Base-by-base conservation (phyloP, 495 filamentous ascomycete species). In the Xylaria bambusicola region DNA sequence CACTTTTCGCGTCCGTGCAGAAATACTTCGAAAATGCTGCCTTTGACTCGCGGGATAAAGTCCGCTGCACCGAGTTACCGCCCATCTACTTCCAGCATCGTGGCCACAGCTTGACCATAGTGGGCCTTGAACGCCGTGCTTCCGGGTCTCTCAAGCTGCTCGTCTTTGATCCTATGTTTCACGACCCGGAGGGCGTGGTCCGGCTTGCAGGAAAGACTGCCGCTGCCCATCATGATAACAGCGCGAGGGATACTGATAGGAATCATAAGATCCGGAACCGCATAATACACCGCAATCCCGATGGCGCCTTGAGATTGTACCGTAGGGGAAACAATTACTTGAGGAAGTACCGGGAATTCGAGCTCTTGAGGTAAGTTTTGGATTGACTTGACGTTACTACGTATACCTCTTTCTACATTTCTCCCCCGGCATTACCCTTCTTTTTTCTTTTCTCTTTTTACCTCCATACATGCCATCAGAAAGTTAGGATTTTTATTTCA, bases 41-140 rank as follows among this genome's bases (percentile, higher is more conserved):
- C 12, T 81, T 74, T 23, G 62, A 69, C 3, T 63, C 62, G 3
- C 58, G 55, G 15, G 68, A 73, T 15, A 90, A 85, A 66, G 80
- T 96, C 21, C 76, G 83, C 40, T 72, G 73, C 44, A 97, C 94
- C 8, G 72, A 77, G 21, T 71, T 91, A 2, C 86, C 94, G 20
- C 92, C 94, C 1, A 84, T 98, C 45, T 97, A 97, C 69, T 89
- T 97, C 62, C 94, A 98, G 71, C 90, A 95, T 63, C 81, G 83
- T 52, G 93, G 93, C 6, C 94, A 98, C 66, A 97, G 92, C 4
- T 80, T 97, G 75, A 97, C 93, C 1, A 92, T 98, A 41, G 79
- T 98, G 52, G 94, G 94, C 0, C 80, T 96, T 36, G 93, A 97
- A 67, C 79, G 80, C 24, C 81, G 80, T 8, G 77, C 70, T 31